Percentiles rank a stretch among this genome's conserved stretches.
These are phyloP conservation scores for Croton laevigatus DNA, from an alignment of 441 rosid genomes.

Conservation along the genomic window DNA sequence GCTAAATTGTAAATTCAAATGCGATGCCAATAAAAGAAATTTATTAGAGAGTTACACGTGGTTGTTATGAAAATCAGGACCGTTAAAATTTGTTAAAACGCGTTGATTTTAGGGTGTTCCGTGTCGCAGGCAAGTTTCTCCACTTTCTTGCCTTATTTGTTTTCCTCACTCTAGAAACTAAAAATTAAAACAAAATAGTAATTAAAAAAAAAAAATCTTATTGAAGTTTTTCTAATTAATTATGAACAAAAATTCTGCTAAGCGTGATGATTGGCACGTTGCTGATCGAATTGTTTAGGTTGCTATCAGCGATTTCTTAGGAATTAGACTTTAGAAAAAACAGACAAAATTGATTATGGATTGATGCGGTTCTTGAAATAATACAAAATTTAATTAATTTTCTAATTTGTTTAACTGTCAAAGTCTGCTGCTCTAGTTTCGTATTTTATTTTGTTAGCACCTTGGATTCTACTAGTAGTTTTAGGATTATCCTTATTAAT, in stretches of 20 bases:
- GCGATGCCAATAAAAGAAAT: not conserved
- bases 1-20: slow-evolving; percentile 3
- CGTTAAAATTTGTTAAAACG: slow-evolving; percentile 16
- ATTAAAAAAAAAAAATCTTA: not conserved
- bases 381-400: not conserved
- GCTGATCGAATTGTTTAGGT: not conserved
- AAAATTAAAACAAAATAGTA: too few relatives aligned
- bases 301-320: not conserved
- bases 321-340: not conserved
- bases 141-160: not conserved
- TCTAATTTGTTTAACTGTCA: not conserved
- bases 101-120: slow-evolving; percentile 22
- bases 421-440: not conserved
- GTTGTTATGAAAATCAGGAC: not conserved
- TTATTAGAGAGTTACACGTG: slow-evolving; percentile 16
- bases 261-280: slow-evolving; percentile 31
- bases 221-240: slow-evolving; percentile 6
- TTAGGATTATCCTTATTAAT: not conserved
- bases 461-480: slow-evolving; percentile 4
- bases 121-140: not conserved
- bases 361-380: not conserved
- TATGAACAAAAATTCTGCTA: slow-evolving; percentile 30
- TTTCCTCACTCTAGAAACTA: not conserved
- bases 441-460: not conserved
- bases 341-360: not conserved